These are phyloP conservation scores for Mallotus repandus DNA, from an alignment of 441 rosid genomes.

Conservation along the genomic window DNA sequence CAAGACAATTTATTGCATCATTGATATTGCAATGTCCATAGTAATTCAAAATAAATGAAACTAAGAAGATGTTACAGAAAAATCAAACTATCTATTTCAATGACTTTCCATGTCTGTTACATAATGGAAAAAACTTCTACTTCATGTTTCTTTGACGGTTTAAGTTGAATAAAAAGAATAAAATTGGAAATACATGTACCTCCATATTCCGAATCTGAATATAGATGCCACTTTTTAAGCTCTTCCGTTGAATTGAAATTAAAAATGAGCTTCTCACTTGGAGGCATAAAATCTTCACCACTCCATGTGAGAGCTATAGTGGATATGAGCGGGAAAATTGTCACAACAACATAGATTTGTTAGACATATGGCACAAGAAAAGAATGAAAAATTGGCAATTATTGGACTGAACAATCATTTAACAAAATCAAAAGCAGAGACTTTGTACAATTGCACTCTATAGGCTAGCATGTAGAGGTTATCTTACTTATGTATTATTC, in stretches of 20 bases:
- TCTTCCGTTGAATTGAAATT: slow-evolving; percentile 72
- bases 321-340: slow-evolving; percentile 2
- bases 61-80: background rate
- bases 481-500: too few relatives aligned
- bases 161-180: background rate
- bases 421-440: background rate
- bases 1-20: too few relatives aligned
- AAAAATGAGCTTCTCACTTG: slow-evolving; percentile 64
- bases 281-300: slow-evolving; percentile 79
- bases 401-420: background rate
- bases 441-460: background rate
- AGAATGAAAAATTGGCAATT: background rate
- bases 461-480: background rate
- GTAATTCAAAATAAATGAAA: too few relatives aligned
- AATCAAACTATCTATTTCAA: background rate
- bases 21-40: too few relatives aligned
- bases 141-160: background rate
- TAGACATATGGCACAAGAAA: background rate
- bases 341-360: background rate
- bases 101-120: background rate
- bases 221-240: slow-evolving; percentile 81
- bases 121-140: background rate
- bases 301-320: slow-evolving; percentile 76
- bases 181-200: slow-evolving; percentile 39
- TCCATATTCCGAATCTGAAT: slow-evolving; percentile 90